phyloP scores from a whole-genome alignment of 768 basidiomycete species.

The Lactarius deliciosus region DNA sequence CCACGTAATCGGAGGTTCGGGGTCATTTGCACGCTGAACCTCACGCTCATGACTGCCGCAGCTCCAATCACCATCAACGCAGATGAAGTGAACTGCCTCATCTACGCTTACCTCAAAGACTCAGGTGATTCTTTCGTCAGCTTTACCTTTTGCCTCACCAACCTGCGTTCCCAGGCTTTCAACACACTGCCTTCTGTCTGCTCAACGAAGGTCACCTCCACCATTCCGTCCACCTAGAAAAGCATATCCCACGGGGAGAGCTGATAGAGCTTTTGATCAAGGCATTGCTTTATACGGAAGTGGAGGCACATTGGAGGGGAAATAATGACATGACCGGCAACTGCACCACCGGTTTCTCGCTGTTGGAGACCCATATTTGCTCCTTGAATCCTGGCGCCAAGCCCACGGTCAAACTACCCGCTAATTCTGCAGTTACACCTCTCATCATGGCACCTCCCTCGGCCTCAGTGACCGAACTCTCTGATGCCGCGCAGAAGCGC shows the following conservation, averaged over 20 bases:
- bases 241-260: conserved; percentile 79
- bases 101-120: conserved; percentile 81
- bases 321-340: conserved; percentile 53
- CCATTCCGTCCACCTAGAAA: conserved; percentile 62
- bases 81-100: conserved; percentile 82
- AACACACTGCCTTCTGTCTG: conserved; percentile 79
- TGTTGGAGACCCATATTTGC: conserved; percentile 75
- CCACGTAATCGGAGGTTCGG: conserved; percentile 31
- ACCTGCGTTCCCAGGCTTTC: conserved; percentile 55
- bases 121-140: conserved; percentile 52
- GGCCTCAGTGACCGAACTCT: neutral
- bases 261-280: conserved; percentile 78
- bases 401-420: conserved; percentile 25
- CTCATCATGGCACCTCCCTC: neutral
- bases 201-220: conserved; percentile 73
- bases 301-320: conserved; percentile 78
- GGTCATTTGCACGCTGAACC: conserved; percentile 32
- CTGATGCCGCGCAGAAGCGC: conserved; percentile 24
- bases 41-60: conserved; percentile 28
- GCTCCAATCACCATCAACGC: conserved; percentile 64
- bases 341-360: conserved; percentile 70
- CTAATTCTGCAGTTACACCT: conserved; percentile 15
- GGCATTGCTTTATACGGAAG: conserved; percentile 77
- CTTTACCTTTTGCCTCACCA: neutral
- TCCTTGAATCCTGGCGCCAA: conserved; percentile 47